These are phyloP conservation scores for Naganishia sp. DNA, from an alignment of 1,284 basidiomycete genomes.

Conservation along the genomic window DNA sequence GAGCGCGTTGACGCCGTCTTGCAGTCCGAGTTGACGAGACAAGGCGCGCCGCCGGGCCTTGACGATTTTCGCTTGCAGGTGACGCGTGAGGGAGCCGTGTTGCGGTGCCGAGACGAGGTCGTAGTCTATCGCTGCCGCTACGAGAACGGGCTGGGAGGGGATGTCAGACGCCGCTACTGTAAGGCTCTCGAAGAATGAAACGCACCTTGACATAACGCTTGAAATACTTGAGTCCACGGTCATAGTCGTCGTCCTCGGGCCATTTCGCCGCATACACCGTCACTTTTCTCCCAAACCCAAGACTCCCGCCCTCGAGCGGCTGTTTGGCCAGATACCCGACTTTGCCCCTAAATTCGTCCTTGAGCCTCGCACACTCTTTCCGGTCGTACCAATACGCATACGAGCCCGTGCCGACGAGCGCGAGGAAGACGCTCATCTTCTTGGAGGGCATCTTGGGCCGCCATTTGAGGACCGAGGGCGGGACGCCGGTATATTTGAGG, in stretches of 20 bases:
- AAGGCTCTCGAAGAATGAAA: slow-evolving; percentile 30
- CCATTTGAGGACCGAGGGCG: slow-evolving; percentile 54
- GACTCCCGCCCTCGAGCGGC: slow-evolving; percentile 60
- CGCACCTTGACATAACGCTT: slow-evolving; percentile 93
- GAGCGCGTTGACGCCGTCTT: slow-evolving; percentile 55
- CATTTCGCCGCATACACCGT: slow-evolving; percentile 85
- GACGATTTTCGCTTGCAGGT: slow-evolving; percentile 62
- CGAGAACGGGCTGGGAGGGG: slow-evolving; percentile 74
- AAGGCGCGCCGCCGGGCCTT: slow-evolving; percentile 54
- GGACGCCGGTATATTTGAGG: slow-evolving; percentile 57
- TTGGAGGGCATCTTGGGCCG: slow-evolving; percentile 71
- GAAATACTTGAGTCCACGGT: slow-evolving; percentile 82
- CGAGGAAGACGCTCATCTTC: slow-evolving; percentile 90
- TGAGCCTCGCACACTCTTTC: slow-evolving; percentile 71
- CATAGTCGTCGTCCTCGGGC: slow-evolving; percentile 91
- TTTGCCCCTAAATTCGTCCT: slow-evolving; percentile 73
- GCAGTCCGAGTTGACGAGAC: slow-evolving; percentile 63
- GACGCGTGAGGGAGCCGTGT: slow-evolving; percentile 73
- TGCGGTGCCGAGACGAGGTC: slow-evolving; percentile 77
- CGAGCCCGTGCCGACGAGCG: slow-evolving; percentile 68
- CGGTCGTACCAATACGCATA: slow-evolving; percentile 85
- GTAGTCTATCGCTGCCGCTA: slow-evolving; percentile 92
- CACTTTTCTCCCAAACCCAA: slow-evolving; percentile 76
- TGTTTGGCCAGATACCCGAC: slow-evolving; percentile 75
- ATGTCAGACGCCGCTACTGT: slow-evolving; percentile 15